phyloP scores from a whole-genome alignment of 1,139 yeast genomes.

The Trichomonascaceae sp. region DNA sequence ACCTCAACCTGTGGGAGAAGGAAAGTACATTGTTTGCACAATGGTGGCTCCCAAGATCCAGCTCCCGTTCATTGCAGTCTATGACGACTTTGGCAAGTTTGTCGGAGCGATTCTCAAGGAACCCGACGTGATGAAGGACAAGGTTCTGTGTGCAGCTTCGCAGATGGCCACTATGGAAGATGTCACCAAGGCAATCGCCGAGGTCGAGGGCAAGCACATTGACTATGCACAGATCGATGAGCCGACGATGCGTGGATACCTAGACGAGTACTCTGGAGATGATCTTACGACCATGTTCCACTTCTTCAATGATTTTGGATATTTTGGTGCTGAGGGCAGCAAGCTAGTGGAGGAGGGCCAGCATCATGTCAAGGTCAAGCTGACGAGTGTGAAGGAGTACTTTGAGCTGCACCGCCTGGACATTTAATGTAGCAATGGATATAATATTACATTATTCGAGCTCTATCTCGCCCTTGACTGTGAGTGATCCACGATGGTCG shows the following conservation, averaged over 20 bases:
- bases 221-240: conserved; percentile 4
- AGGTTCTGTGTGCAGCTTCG: conserved; percentile 2
- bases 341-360: conserved; percentile 1
- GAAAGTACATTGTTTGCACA: conserved; percentile 2
- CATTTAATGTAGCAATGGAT: too few species aligned
- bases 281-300: conserved; percentile 2
- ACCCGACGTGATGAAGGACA: conserved; percentile 6
- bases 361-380: conserved; percentile 1
- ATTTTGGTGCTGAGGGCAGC: conserved; percentile 4
- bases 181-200: conserved; percentile 1
- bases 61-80: conserved; percentile 5
- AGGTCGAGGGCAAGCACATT: conserved; percentile 5
- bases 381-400: neutral
- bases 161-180: conserved; percentile 1
- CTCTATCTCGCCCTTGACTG: conserved; percentile 13
- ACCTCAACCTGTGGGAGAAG: conserved; percentile 6
- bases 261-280: conserved; percentile 1
- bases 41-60: conserved; percentile 1
- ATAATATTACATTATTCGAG: conserved; percentile 3
- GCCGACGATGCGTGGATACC: neutral
- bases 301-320: conserved; percentile 5
- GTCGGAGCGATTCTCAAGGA: conserved; percentile 6
- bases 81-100: conserved; percentile 6
- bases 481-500: conserved; percentile 17
- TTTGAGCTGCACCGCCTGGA: neutral